These are phyloP conservation scores for Fusarium tuaranense DNA, from an alignment of 2,329 filamentous ascomycete genomes.

Conservation along the genomic window DNA sequence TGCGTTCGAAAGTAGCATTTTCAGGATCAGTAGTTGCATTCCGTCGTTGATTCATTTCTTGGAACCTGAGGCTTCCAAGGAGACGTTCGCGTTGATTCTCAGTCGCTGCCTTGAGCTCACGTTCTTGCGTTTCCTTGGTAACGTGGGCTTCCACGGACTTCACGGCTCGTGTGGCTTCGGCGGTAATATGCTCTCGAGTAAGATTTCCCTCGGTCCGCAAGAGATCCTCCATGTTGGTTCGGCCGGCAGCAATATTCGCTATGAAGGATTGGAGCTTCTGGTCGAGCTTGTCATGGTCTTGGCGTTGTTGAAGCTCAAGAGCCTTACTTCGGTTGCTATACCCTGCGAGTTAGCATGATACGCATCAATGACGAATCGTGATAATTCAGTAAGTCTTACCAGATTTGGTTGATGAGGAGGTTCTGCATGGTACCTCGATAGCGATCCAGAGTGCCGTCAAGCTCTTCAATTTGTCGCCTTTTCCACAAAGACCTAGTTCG, in stretches of 20 bases:
- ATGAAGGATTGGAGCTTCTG: not conserved
- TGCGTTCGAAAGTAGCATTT: not conserved
- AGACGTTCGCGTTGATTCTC: not conserved
- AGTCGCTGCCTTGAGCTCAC: not conserved
- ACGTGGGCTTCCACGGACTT: not conserved
- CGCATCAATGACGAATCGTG: not conserved
- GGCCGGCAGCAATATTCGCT: not conserved
- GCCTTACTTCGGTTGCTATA: not conserved
- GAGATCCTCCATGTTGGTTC: not conserved
- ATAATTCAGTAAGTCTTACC: not conserved
- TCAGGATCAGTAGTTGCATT: not conserved
- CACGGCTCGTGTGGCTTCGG: not conserved
- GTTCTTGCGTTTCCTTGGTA: not conserved
- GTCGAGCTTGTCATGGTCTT: not conserved
- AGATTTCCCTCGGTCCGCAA: not conserved
- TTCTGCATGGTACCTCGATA: not conserved
- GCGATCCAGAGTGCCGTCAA: not conserved
- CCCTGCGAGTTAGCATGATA: not conserved
- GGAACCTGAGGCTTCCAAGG: not conserved
- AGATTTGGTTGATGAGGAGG: not conserved
- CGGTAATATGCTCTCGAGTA: not conserved
- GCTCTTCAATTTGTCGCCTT: not conserved
- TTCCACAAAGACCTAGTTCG: not conserved
- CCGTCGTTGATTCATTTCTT: not conserved
- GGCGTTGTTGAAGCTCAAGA: not conserved